Evolutionary conservation across 768 basidiomycete species (phyloP).

Genomic region (Hypholoma fasciculare): DNA sequence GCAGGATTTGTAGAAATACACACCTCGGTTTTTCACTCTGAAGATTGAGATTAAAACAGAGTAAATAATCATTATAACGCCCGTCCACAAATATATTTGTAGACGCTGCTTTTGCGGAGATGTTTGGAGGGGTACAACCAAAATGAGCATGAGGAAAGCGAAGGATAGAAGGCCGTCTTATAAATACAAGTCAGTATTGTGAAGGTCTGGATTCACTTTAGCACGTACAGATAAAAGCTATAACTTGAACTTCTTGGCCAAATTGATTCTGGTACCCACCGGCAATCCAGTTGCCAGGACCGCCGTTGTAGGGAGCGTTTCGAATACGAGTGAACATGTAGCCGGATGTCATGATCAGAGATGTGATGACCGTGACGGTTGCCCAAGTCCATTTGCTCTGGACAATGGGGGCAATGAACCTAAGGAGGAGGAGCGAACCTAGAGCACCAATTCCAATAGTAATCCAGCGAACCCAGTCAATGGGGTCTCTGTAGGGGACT

Average conservation of each 20-base stretch:
- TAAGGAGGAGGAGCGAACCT: conserved; percentile 48
- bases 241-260: conserved; percentile 90
- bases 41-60: conserved; percentile 86
- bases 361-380: conserved; percentile 49
- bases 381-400: conserved; percentile 82
- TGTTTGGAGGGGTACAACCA: conserved; percentile 77
- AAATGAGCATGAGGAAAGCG: conserved; percentile 76
- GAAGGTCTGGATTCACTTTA: neutral
- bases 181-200: conserved; percentile 9
- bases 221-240: conserved; percentile 81
- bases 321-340: conserved; percentile 98
- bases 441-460: conserved; percentile 47
- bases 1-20: conserved; percentile 15
- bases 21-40: conserved; percentile 88
- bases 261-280: conserved; percentile 87
- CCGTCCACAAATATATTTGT: conserved; percentile 90
- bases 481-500: conserved; percentile 82
- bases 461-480: conserved; percentile 64
- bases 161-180: conserved; percentile 84
- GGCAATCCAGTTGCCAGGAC: conserved; percentile 79
- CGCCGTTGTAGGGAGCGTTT: conserved; percentile 65
- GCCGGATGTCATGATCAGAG: conserved; percentile 87
- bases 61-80: conserved; percentile 80
- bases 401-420: conserved; percentile 65
- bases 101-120: conserved; percentile 76